Evolutionary conservation across 2,329 filamentous ascomycete species (phyloP).

Genomic region (Berkeleyomyces rouxiae): DNA sequence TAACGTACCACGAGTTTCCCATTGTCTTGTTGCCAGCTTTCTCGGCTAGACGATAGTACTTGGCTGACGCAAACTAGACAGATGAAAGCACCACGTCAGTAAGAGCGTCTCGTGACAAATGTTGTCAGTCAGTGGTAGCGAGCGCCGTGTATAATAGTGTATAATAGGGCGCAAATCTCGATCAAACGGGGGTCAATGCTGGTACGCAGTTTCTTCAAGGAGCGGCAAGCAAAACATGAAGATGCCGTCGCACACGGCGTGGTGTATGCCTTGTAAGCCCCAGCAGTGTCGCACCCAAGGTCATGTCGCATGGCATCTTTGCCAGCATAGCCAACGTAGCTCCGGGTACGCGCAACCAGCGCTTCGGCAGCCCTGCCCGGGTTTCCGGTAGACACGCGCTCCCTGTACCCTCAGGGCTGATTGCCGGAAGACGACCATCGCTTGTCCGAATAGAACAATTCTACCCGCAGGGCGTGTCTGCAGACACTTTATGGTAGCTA

Average conservation of each 20-base stretch:
- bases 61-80: constrained; percentile 56
- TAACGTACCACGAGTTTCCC: constrained; percentile 79
- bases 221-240: no score
- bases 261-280: neutral
- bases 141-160: neutral
- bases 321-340: neutral
- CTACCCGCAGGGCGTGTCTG: no score
- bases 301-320: neutral
- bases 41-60: constrained; percentile 85
- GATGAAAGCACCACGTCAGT: neutral
- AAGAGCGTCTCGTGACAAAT: neutral
- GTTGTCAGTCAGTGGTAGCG: neutral
- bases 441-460: no score
- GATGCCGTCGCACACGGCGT: neutral
- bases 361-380: neutral
- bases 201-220: neutral
- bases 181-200: neutral
- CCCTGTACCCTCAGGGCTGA: no score
- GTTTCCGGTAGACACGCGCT: neutral
- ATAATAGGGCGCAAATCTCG: neutral
- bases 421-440: no score
- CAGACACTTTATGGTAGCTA: no score
- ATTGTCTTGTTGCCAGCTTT: constrained; percentile 75
- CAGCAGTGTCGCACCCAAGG: neutral
- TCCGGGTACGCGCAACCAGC: neutral